Evolutionary conservation across 257 asterid genomes (phyloP), one percentile per base, ranked within the genome.

Genomic region (Scutellaria baicalensis): DNA sequence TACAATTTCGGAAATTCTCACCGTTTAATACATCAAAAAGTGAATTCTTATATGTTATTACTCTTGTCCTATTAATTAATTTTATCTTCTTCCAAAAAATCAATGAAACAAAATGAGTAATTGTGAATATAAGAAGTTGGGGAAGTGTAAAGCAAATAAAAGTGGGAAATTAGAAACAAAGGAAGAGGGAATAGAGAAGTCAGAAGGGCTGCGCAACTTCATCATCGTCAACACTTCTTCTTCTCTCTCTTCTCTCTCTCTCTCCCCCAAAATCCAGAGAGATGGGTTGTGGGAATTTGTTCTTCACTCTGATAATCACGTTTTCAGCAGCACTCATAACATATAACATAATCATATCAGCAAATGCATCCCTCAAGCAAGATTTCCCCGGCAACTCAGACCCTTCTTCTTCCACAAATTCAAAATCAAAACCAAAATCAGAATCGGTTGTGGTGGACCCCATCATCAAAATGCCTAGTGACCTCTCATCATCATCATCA

Each of bases 251-350:
- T n/a, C 55, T 9, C 9, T 20, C 0, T 5, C 4, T 17, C 33
- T 51, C 5, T 8, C 58, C 5, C 8, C 1, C 54, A 0, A 3
- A 47, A 47, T 47, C 55, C 47, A 7, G 12, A 8, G 18, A 13
- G 8, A 84, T 88, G 95, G 90, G 97, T 8, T 88, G 96, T 31
- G 93, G 96, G 14, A 93, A 93, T 68, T 23, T 88, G 72, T 93
- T 93, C 86, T 93, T 93, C 87, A 69, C 76, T 1, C 52, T 81
- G 10, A 89, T 93, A 50, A 72, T 93, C 60, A 66, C 84, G 11
- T 81, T 85, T 38, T 93, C 98, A 18, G 86, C 95, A 2, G 93
- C 97, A 9, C 87, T 93, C 12, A 87, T 93, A 80, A 93, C 98
- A 9, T 93, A 90, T 80, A 93, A 93, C 86, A 90, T 90, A 10